Evolutionary conservation across 164 flowering plant genomes (phyloP), one percentile per base, ranked within the genome.

Genomic region (Annona squamosa): DNA sequence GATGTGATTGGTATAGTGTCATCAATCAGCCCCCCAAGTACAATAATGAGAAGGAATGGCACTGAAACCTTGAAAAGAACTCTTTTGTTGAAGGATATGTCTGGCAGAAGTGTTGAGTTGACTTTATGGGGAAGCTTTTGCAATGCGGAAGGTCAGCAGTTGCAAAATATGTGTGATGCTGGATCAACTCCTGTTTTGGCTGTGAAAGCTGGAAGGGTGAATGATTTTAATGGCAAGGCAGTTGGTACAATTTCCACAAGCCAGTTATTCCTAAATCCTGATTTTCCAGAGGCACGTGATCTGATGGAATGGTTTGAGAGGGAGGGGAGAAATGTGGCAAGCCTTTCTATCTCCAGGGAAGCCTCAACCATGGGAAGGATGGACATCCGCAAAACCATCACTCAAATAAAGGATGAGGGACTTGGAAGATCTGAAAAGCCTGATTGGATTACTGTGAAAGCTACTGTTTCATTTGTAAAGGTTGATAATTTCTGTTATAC

Each of bases 351-450:
- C 71, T 90, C 99, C 45, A 85, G 89, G 86, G 99, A 95, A 66
- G 18, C 75, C 2, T 68, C 83, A n/a, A 80, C 78, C 63, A 59
- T 76, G 68, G 88, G 84, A 5, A 65, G 69, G 72, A 69, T 78
- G 67, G 99, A 91, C 71, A 73, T 74, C 13, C 85, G 94, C 19
- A 96, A 93, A 76, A 85, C 90, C 44, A 77, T 96, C 63, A 82
- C 94, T 46, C 98, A 92, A 72, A 96, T 96, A 66, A 93, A 93
- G 83, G 94, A 91, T 76, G 99, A 94, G 81, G 86, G 74, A 71
- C 82, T 96, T 18, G 99, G 99, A 48, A 91, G 94, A 69, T 88
- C 94, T 13, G 98, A 93, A 78, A 96, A 94, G 85, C 93, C 99
- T 4, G 99, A 96, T 81, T 93, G 96, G 97, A 92, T 96, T 26